Evolutionary conservation across 345 rosid species (phyloP).

Genomic region (Arabis hirsuta): DNA sequence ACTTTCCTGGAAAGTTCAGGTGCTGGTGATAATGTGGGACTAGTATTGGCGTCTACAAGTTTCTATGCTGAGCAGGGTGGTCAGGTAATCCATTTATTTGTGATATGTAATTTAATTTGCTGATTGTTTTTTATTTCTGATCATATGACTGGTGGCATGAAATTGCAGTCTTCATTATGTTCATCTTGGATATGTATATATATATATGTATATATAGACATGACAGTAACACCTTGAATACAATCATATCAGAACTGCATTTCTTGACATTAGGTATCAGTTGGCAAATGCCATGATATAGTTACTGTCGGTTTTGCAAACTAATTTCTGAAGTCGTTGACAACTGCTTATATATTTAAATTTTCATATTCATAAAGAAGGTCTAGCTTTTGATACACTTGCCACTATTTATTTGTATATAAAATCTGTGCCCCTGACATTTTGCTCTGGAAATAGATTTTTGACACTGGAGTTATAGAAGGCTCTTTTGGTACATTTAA

Average conservation of each 20-base stretch:
- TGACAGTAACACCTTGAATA: conserved; percentile 8
- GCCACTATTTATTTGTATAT: background rate
- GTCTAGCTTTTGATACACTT: conserved; percentile 17
- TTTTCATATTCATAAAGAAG: conserved; percentile 14
- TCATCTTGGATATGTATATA: conserved; percentile 12
- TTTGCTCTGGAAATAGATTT: conserved; percentile 61
- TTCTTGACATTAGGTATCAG: background rate
- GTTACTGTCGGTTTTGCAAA: background rate
- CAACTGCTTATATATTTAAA: background rate
- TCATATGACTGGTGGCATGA: conserved; percentile 12
- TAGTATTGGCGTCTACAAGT: conserved; percentile 77
- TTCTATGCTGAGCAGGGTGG: conserved; percentile 99
- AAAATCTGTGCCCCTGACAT: conserved; percentile 7
- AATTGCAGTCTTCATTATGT: background rate
- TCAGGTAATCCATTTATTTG: conserved; percentile 60
- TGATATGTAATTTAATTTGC: conserved; percentile 14
- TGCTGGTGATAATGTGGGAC: conserved; percentile 63
- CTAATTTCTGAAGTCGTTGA: conserved; percentile 15
- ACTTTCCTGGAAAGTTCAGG: conserved; percentile 61
- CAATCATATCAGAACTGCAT: conserved; percentile 19
- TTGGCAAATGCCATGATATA: conserved; percentile 10
- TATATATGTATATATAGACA: background rate
- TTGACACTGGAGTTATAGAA: conserved; percentile 76
- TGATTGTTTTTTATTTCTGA: conserved; percentile 22
- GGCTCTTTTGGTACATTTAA: conserved; percentile 77